Evolutionary conservation across 345 rosid genomes (phyloP), one percentile per base, ranked within the genome.

Genomic region (Punica granatum): DNA sequence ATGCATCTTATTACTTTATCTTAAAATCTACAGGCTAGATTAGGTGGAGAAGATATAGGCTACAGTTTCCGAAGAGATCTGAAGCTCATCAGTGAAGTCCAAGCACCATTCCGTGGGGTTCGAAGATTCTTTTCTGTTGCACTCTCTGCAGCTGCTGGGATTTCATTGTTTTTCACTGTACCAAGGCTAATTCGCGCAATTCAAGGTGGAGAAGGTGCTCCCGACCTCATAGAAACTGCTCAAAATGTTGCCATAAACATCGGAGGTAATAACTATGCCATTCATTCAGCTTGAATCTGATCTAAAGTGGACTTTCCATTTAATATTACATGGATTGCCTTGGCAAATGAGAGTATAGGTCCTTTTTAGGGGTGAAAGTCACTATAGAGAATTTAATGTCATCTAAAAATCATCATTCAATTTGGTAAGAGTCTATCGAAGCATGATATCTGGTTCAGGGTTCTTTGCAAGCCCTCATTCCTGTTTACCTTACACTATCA

Each of bases 31-130:
- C 92, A 94, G 99, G 97, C 97, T 67, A 86, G 90, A 77, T 68
- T 89, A 71, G 99, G 97, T 39, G 97, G 97, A 70, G 93, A 91
- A 84, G 99, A 94, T 77, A 80, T 91, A 72, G 99, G 99, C 8
- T 82, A 82, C 69, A 63, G 92, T 78, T 91, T 91, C 62, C 83
- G 93, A 42, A 81, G 99, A 85, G 99, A 94, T 82, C 88, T 91
- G 64, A 91, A 94, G 80, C 92, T 91, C 56, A 91, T 94, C 51
- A 83, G 97, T 25, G 97, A 91, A 85, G 99, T 94, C 68, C 95
- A 89, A 81, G 97, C 99, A 72, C 99, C 97, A 21, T 94, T 91
- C 75, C 97, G 96, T 26, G 97, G 97, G 48, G 69, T 91, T 74
- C 83, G 97, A 73, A 86, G 88, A 69, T 93, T 90, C 82, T 88